A percentile compares a stretch with the other conserved stretches of the same genome.
phyloP scores from a whole-genome alignment of 2,329 filamentous ascomycete genomes.

The Leptosphaerulina australis region DNA sequence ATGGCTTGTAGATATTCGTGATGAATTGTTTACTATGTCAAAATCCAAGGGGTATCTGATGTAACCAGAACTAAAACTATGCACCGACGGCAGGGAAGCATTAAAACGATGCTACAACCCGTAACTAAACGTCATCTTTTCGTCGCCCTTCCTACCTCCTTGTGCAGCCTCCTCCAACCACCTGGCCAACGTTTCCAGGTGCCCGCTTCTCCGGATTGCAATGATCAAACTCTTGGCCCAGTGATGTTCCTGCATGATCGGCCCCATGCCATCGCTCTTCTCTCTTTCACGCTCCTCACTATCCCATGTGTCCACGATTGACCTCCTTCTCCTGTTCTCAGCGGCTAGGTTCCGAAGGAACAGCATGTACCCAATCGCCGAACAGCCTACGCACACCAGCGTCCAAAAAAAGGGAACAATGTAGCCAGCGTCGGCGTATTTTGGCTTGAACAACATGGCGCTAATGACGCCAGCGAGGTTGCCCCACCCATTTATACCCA shows the following conservation, averaged over 20 bases:
- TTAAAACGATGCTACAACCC: constrained; percentile 42
- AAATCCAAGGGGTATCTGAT: neutral
- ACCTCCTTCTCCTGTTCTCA: constrained; percentile 49
- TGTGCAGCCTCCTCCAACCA: constrained; percentile 46
- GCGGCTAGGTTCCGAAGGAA: constrained; percentile 47
- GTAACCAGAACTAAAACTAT: too few species aligned
- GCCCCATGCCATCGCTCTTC: constrained; percentile 38
- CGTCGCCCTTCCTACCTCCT: constrained; percentile 51
- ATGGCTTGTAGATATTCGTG: neutral
- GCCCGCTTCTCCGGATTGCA: constrained; percentile 14
- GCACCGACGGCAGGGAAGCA: too few species aligned
- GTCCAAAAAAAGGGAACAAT: constrained; percentile 53
- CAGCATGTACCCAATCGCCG: constrained; percentile 50
- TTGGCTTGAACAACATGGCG: constrained; percentile 53
- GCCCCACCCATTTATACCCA: constrained; percentile 63
- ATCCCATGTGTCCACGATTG: constrained; percentile 43
- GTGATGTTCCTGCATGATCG: constrained; percentile 36
- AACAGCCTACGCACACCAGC: constrained; percentile 46
- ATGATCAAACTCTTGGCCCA: constrained; percentile 20
- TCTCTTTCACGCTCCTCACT: constrained; percentile 49
- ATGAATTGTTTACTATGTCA: too few species aligned
- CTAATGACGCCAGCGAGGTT: constrained; percentile 56
- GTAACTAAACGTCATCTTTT: constrained; percentile 56
- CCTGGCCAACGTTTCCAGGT: constrained; percentile 27
- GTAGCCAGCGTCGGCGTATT: constrained; percentile 49